Evolutionary conservation across 2,329 filamentous ascomycete species (phyloP).

Genomic region (Myriosclerotinia curreyana): DNA sequence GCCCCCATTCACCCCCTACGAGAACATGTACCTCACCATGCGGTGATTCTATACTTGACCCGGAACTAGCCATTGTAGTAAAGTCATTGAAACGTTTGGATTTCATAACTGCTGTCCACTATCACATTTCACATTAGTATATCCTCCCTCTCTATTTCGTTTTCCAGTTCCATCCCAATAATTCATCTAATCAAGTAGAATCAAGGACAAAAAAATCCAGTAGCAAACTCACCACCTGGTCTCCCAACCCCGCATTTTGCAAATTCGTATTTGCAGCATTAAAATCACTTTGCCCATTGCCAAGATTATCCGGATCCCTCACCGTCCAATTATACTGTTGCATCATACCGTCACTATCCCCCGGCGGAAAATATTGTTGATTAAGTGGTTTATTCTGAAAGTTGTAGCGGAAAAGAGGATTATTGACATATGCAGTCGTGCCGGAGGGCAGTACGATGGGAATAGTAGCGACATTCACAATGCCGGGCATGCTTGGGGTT

Average conservation of each 20-base stretch:
- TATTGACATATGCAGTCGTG: constrained; percentile 40
- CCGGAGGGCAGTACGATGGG: constrained; percentile 35
- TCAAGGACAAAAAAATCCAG: background rate
- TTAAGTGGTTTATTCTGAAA: constrained; percentile 44
- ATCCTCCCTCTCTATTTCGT: too few relatives aligned
- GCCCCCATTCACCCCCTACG: constrained; percentile 40
- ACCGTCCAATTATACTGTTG: constrained; percentile 40
- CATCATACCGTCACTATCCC: constrained; percentile 37
- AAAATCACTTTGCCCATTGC: constrained; percentile 25
- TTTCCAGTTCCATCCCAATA: background rate
- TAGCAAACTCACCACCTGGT: constrained; percentile 24
- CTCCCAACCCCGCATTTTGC: constrained; percentile 27
- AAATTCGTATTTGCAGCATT: constrained; percentile 27
- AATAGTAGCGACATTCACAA: constrained; percentile 36
- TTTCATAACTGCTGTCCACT: constrained; percentile 47
- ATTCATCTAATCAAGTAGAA: background rate
- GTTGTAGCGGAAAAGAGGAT: constrained; percentile 52
- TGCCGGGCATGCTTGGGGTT: constrained; percentile 45
- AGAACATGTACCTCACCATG: constrained; percentile 46
- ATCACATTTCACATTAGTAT: constrained; percentile 6
- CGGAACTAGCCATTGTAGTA: constrained; percentile 41
- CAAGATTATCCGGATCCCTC: constrained; percentile 25
- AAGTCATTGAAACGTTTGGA: constrained; percentile 43
- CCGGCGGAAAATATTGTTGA: constrained; percentile 42
- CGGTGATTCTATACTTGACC: constrained; percentile 46